Conservation (phyloP, 768 basidiomycete species). For the Phaffia tasmanica region DNA sequence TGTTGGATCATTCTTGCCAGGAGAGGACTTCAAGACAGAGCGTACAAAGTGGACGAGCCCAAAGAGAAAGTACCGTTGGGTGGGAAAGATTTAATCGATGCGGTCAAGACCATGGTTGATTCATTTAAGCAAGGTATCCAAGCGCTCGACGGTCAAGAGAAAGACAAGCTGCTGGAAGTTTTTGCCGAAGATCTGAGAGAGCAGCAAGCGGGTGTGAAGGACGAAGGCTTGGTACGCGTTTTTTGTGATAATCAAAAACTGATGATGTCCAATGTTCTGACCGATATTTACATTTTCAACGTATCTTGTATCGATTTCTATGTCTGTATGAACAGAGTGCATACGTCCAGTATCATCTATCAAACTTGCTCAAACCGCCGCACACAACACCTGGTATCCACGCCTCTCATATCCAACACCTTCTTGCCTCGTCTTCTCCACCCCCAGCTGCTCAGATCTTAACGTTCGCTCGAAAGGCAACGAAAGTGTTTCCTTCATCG, state of each 20-base stretch:
- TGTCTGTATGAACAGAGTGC: neutral
- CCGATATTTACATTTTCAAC: neutral
- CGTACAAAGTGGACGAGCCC: slow-evolving; percentile 30
- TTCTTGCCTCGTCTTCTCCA: slow-evolving; percentile 7
- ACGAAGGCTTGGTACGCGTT: slow-evolving; percentile 13
- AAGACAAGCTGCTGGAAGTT: slow-evolving; percentile 7
- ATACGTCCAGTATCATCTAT: slow-evolving; percentile 16
- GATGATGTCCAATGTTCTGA: neutral
- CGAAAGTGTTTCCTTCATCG: slow-evolving; percentile 15
- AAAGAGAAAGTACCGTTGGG: slow-evolving; percentile 6
- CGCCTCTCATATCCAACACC: slow-evolving; percentile 9
- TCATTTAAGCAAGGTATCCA: slow-evolving; percentile 15
- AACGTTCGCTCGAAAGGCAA: slow-evolving; percentile 14
- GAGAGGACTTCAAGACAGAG: slow-evolving; percentile 33
- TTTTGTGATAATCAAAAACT: neutral
- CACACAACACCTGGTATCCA: slow-evolving; percentile 18
- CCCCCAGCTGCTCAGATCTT: slow-evolving; percentile 3
- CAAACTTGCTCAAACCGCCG: slow-evolving; percentile 20
- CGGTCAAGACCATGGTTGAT: slow-evolving; percentile 15
- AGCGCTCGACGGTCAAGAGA: slow-evolving; percentile 19
- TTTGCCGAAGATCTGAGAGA: slow-evolving; percentile 3
- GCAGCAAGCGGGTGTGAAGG: slow-evolving; percentile 16
- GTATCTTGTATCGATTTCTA: neutral
- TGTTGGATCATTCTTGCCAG: slow-evolving; percentile 32
- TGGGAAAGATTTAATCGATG: slow-evolving; percentile 4